A percentile compares a stretch with the other conserved stretches of the same genome.
Evolutionary conservation across 1,284 basidiomycete genomes (phyloP).

Genomic region (Irpex sp.): DNA sequence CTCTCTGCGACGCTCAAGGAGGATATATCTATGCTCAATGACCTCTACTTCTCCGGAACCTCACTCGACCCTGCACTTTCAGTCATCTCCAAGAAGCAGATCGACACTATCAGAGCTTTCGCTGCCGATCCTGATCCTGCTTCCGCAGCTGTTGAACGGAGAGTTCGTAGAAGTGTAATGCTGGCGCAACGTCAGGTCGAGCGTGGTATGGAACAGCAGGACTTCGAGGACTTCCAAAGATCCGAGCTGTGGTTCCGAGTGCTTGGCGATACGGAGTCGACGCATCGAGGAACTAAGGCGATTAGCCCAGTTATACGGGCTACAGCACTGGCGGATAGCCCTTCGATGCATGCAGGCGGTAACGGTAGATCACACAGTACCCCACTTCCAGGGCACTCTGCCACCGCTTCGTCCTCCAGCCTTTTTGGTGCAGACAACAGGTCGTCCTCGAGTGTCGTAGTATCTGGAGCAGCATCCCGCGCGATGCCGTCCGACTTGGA

Average conservation of each 20-base stretch:
- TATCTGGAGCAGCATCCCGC: conserved; percentile 23
- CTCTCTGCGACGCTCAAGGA: conserved; percentile 68
- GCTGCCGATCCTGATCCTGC: conserved; percentile 45
- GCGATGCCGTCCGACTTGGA: conserved; percentile 60
- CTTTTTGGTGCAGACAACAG: conserved; percentile 19
- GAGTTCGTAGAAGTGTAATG: conserved; percentile 75
- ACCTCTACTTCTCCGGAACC: conserved; percentile 76
- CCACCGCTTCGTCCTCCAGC: background rate
- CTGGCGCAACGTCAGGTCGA: conserved; percentile 84
- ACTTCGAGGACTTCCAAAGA: conserved; percentile 84
- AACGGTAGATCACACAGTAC: background rate
- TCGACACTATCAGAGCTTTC: conserved; percentile 70
- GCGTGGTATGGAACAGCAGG: conserved; percentile 79
- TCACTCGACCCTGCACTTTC: conserved; percentile 57
- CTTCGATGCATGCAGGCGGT: background rate
- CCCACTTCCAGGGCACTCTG: conserved; percentile 8
- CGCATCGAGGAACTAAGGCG: conserved; percentile 11
- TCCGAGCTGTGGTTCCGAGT: conserved; percentile 92
- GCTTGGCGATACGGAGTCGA: conserved; percentile 62
- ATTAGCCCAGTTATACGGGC: conserved; percentile 1
- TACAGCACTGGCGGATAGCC: background rate
- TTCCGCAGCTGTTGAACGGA: conserved; percentile 49
- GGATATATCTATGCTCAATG: conserved; percentile 84
- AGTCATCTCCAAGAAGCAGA: conserved; percentile 66
- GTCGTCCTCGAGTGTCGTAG: conserved; percentile 26